A percentile compares a stretch with the other conserved stretches of the same genome.
Conservation (phyloP, 371 early-diverging fungal species). For the Mucor plumbeus region DNA sequence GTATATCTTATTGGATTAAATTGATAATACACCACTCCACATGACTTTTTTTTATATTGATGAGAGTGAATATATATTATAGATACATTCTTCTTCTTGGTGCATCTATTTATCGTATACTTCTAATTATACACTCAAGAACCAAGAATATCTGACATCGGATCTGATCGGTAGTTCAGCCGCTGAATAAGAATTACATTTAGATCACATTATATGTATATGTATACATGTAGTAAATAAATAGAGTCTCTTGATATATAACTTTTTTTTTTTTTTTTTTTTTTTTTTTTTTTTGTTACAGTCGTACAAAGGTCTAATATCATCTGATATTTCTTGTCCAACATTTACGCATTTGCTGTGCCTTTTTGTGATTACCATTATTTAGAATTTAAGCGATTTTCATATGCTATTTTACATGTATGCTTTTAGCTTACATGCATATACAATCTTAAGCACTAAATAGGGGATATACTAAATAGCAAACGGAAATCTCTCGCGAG, state of each 20-base stretch:
- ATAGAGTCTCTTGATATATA: too few relatives aligned
- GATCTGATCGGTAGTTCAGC: constrained; percentile 16
- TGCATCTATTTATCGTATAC: too few relatives aligned
- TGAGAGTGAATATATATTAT: too few relatives aligned
- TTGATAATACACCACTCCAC: background rate
- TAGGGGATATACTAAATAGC: background rate
- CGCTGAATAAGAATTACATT: background rate
- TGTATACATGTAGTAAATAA: background rate
- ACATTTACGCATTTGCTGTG: background rate
- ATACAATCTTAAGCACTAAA: background rate
- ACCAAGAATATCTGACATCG: constrained; percentile 5
- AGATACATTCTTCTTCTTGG: too few relatives aligned
- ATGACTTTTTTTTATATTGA: background rate
- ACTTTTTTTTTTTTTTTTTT: background rate
- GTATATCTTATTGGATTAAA: background rate
- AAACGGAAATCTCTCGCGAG: too few relatives aligned
- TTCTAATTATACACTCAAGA: too few relatives aligned
- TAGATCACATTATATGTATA: background rate
- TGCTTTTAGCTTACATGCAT: background rate
- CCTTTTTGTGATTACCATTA: background rate
- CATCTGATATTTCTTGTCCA: constrained; percentile 7
- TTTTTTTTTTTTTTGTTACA: background rate
- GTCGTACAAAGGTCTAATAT: background rate
- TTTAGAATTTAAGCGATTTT: background rate
- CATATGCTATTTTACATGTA: constrained; percentile 2